Conservation (phyloP, 768 basidiomycete genomes). For the Suillus clintonianus region DNA sequence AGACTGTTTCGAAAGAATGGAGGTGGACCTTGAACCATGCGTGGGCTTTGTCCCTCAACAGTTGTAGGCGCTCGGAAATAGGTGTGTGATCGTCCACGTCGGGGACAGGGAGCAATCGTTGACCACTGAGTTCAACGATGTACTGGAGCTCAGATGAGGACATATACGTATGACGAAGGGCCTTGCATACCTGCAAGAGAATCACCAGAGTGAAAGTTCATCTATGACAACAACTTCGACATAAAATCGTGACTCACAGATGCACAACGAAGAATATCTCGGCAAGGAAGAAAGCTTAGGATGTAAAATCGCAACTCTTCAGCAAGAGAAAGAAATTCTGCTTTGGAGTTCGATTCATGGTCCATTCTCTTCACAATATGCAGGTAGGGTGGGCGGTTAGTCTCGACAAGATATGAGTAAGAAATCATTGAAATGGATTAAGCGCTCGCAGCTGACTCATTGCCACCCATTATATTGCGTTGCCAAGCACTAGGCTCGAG, state of each 20-base stretch:
- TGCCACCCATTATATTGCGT: too few relatives aligned
- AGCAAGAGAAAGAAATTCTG: not conserved
- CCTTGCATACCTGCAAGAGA: not conserved
- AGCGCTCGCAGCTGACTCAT: too few relatives aligned
- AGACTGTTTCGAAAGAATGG: not conserved
- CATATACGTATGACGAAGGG: not conserved
- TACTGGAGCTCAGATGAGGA: not conserved
- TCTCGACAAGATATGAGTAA: not conserved
- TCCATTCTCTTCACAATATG: not conserved
- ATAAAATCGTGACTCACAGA: not conserved
- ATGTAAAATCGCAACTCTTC: not conserved
- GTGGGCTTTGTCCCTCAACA: not conserved
- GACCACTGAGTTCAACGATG: not conserved
- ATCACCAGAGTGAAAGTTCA: not conserved
- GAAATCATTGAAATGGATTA: not conserved
- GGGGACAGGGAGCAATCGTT: not conserved
- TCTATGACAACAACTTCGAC: not conserved
- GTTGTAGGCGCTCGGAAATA: not conserved
- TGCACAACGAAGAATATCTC: not conserved
- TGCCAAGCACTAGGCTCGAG: too few relatives aligned
- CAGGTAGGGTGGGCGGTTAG: too few relatives aligned
- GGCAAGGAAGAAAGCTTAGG: not conserved
- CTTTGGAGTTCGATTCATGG: not conserved
- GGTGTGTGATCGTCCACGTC: not conserved
- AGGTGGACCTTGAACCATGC: not conserved